Evolutionary conservation across 805 yeast genomes (phyloP), one percentile per base, ranked within the genome.

Genomic region (Dipodascopsis tothii): DNA sequence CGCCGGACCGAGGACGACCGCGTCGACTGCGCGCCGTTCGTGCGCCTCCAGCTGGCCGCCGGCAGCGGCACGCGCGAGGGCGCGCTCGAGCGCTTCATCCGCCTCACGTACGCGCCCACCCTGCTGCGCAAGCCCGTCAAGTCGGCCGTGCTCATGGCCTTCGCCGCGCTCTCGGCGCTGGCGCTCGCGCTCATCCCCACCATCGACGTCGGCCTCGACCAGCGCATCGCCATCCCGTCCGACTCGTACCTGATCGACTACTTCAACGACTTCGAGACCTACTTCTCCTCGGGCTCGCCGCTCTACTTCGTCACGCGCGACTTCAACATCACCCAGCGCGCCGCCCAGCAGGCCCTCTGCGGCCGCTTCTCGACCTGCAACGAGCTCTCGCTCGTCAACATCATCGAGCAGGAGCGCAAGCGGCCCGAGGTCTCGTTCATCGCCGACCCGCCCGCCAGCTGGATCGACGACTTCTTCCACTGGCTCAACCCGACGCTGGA

Each of bases 251-350:
- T 92, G 57, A 78, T 87, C 32, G 73, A 77, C 41, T 92, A 90
- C 61, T 90, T 84, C 65, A 68, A 80, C 52, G 85, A 88, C 42
- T 69, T 87, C 2, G 83, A 81, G 59, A 63, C 71, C 1, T 83
- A 79, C 58, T 68, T 90, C 48, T 80, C 81, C 46, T 83, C 83
- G 5, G 98, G 97, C 0, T 95, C 98, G 1, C 98, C 98, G 0
- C 72, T 84, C 1, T 92, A 83, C 58, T 82, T 87, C 62, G 86
- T 92, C 20, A 77, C 84, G n/a, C 74, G 76, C 36, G 78, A 75
- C 41, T 58, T 77, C 38, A 81, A 84, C 55, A 70, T 83, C 4
- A 84, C 90, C 0, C 45, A 62, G 11, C 66, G 84, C 37, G 64
- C 53, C 2, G 72, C 71, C 37, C 98, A 90, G 60, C 81, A 80